Percentiles rank a stretch among this genome's conserved stretches.
Evolutionary conservation across 148 eudicot species (phyloP).

Genomic region (Suaeda aralocaspica): DNA sequence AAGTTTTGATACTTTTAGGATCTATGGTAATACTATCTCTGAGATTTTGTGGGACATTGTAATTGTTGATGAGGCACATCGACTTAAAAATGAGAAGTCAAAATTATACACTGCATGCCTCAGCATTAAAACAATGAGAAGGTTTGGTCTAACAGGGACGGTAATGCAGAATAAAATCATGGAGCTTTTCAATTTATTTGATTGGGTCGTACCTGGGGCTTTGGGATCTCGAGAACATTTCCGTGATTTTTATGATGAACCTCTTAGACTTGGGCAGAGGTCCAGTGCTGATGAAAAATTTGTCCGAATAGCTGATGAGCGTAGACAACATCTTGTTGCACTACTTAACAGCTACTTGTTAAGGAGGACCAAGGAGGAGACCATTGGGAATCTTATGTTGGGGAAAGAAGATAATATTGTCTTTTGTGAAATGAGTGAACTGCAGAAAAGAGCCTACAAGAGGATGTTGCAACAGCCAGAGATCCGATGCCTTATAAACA

Average conservation of each 20-base stretch:
- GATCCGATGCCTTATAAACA: constrained; percentile 76
- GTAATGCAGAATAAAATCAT: constrained; percentile 94
- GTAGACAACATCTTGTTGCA: constrained; percentile 75
- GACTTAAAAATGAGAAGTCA: constrained; percentile 88
- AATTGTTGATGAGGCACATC: constrained; percentile 89
- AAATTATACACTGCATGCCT: constrained; percentile 75
- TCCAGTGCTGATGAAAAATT: constrained; percentile 77
- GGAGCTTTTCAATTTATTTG: constrained; percentile 94
- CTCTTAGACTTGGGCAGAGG: constrained; percentile 95
- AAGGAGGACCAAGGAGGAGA: constrained; percentile 96
- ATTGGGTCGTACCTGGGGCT: constrained; percentile 84
- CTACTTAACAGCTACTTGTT: constrained; percentile 66
- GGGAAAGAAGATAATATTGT: constrained; percentile 99
- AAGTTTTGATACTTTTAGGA: constrained; percentile 89
- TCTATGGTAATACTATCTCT: constrained; percentile 59
- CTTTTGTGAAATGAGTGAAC: constrained; percentile 89
- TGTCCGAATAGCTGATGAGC: constrained; percentile 71
- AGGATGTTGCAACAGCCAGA: constrained; percentile 86
- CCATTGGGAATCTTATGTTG: constrained; percentile 93
- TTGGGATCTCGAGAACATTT: constrained; percentile 94
- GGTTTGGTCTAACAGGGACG: constrained; percentile 96
- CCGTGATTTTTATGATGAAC: constrained; percentile 88
- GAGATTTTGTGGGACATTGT: constrained; percentile 74
- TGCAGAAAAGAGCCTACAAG: constrained; percentile 81
- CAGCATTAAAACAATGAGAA: constrained; percentile 55